These are phyloP conservation scores for Nicotiana undulata DNA, from an alignment of 257 asterid genomes.

Conservation along the genomic window DNA sequence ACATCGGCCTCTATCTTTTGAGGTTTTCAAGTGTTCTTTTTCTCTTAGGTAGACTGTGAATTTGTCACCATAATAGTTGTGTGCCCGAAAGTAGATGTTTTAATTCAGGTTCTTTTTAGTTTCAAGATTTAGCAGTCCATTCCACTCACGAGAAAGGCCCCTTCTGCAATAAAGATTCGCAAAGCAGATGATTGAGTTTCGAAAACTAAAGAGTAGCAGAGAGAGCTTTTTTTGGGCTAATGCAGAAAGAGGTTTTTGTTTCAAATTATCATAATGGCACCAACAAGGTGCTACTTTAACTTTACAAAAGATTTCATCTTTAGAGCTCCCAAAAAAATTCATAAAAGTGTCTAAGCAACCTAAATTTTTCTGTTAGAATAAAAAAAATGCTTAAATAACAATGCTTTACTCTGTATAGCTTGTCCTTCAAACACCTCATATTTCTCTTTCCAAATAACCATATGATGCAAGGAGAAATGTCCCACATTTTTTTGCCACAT, in stretches of 20 bases:
- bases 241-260: not conserved
- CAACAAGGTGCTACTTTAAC: not conserved
- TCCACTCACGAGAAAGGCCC: not conserved
- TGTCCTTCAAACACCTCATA: not conserved
- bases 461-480: not conserved
- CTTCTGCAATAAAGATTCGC: not conserved
- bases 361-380: not conserved
- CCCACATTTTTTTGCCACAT: not conserved
- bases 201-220: not conserved
- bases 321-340: not conserved
- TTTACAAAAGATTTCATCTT: not conserved
- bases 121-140: not conserved
- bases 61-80: not conserved
- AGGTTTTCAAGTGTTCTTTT: not conserved
- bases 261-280: not conserved
- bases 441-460: not conserved
- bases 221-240: not conserved
- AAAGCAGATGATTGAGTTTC: not conserved
- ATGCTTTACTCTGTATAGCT: not conserved
- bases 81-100: not conserved
- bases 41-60: not conserved
- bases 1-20: not conserved
- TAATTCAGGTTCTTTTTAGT: not conserved
- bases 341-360: not conserved
- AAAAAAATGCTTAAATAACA: not conserved